These are phyloP conservation scores for Sporothrix luriei DNA, from an alignment of 2,329 filamentous ascomycete genomes.

Conservation along the genomic window DNA sequence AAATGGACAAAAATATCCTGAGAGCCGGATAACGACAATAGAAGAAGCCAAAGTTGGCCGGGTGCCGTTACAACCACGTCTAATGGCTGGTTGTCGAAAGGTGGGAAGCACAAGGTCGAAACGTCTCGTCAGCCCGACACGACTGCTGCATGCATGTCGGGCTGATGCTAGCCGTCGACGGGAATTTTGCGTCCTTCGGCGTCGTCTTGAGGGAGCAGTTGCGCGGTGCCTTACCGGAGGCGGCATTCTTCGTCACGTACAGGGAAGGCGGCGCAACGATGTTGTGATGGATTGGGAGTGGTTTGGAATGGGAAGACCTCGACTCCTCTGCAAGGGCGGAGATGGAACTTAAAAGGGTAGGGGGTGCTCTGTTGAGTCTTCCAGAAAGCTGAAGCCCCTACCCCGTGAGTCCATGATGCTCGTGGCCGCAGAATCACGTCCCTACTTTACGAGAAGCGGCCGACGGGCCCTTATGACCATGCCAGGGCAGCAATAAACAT, in stretches of 20 bases:
- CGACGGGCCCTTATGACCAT: neutral
- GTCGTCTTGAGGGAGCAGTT: conserved; percentile 53
- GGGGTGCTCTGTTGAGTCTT: too few species aligned
- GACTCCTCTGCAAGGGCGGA: too few species aligned
- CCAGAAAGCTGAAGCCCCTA: too few species aligned
- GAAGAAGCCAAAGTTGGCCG: too few species aligned
- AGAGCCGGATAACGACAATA: neutral
- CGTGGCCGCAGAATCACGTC: neutral
- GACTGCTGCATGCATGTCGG: conserved; percentile 46
- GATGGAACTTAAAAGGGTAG: too few species aligned
- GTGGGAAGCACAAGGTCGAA: neutral
- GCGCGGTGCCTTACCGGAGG: conserved; percentile 44
- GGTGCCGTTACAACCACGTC: neutral
- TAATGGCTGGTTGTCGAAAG: neutral
- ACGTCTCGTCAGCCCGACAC: conserved; percentile 14
- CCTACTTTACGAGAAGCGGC: neutral
- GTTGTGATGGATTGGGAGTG: conserved; percentile 41
- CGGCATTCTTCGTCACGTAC: conserved; percentile 46
- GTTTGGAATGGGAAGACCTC: too few species aligned
- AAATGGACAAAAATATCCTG: neutral
- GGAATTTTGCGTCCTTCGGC: conserved; percentile 41
- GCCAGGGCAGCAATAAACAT: too few species aligned
- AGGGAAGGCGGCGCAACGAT: conserved; percentile 46
- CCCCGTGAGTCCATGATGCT: neutral
- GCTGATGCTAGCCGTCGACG: conserved; percentile 43